phyloP scores from a whole-genome alignment of 768 basidiomycete genomes.

The Agaricus blazei region DNA sequence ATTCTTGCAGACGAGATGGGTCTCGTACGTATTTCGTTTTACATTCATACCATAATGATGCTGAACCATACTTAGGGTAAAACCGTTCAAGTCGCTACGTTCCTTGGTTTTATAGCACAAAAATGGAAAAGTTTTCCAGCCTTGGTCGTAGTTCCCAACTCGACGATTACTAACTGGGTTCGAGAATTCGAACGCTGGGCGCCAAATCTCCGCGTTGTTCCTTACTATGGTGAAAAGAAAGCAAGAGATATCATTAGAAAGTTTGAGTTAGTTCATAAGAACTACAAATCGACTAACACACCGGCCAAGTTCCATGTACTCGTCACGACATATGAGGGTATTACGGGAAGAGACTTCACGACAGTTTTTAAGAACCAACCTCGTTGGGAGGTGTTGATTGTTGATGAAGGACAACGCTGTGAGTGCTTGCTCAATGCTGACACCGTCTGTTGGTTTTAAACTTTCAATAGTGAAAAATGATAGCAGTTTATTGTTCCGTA shows the following conservation, averaged over 20 bases:
- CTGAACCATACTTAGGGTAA: slow-evolving; percentile 52
- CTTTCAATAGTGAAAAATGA: slow-evolving; percentile 75
- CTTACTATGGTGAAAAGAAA: slow-evolving; percentile 78
- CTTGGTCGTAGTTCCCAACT: slow-evolving; percentile 93
- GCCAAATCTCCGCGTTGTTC: slow-evolving; percentile 69
- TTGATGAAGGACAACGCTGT: slow-evolving; percentile 93
- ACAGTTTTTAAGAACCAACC: slow-evolving; percentile 75
- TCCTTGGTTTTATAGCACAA: slow-evolving; percentile 62
- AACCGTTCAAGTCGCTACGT: slow-evolving; percentile 88
- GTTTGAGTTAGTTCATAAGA: slow-evolving; percentile 73
- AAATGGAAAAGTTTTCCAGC: slow-evolving; percentile 66
- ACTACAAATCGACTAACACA: slow-evolving; percentile 33
- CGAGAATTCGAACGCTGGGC: slow-evolving; percentile 91
- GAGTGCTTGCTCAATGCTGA: slow-evolving; percentile 24
- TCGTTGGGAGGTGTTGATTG: slow-evolving; percentile 90
- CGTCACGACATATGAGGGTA: slow-evolving; percentile 88
- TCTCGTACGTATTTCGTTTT: slow-evolving; percentile 39
- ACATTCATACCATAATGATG: background rate
- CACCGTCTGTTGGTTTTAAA: background rate
- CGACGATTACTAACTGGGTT: slow-evolving; percentile 93
- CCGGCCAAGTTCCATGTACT: slow-evolving; percentile 82
- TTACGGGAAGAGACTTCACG: slow-evolving; percentile 68
- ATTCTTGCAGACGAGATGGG: slow-evolving; percentile 99
- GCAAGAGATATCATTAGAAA: slow-evolving; percentile 75
- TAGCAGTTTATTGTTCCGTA: slow-evolving; percentile 70